Base-by-base conservation (phyloP, 495 filamentous ascomycete species). In the Penicillium chermesinum region DNA sequence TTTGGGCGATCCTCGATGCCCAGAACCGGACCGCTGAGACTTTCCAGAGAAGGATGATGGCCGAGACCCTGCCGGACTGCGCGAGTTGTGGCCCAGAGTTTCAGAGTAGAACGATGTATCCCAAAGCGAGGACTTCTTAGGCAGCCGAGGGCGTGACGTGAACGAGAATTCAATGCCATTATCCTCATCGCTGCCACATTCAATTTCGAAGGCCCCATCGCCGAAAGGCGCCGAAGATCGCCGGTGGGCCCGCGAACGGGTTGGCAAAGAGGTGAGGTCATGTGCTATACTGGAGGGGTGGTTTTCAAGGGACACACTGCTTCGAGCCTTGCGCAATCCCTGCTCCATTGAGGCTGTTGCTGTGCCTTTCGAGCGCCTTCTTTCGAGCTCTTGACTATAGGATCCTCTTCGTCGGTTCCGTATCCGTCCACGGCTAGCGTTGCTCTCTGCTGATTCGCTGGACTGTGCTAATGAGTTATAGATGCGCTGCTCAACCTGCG, bases 401-500 rank as follows among this genome's bases (percentile, higher is more conserved):
- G 70, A 75, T 33, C 64, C 19, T 20, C 34, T 67, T 33, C 61
- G 43, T 45, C 69, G 52, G 30, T 56, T 45, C 15, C 47, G 53
- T 41, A 55, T 35, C 17, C 52, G 57, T n/a, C 59, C 59, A 18
- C 58, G 52, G 16, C 49, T 53, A 6, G 47, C 50, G 15, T 33
- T 65, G 25, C 53, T 62, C 3, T 64, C 64, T 20, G 46, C 22
- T 4, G 57, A 58, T 10, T 54, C 52, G 19, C 38, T 40, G 2
- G 57, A 59, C 44, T 55, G 58, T 30, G 49, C 43, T 2, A 38
- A 10, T 0, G 52, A 46, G 35, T 48, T 50, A 17, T 55, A 58
- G 19, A 62, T 40, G 38, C 59, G 57, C 25, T 86, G 65, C 53
- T 88, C 77, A 7, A 83, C 74, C 57, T 87, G 84, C 40, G 77